These are phyloP conservation scores for Suillus variegatus DNA, from an alignment of 768 basidiomycete species.

Conservation along the genomic window DNA sequence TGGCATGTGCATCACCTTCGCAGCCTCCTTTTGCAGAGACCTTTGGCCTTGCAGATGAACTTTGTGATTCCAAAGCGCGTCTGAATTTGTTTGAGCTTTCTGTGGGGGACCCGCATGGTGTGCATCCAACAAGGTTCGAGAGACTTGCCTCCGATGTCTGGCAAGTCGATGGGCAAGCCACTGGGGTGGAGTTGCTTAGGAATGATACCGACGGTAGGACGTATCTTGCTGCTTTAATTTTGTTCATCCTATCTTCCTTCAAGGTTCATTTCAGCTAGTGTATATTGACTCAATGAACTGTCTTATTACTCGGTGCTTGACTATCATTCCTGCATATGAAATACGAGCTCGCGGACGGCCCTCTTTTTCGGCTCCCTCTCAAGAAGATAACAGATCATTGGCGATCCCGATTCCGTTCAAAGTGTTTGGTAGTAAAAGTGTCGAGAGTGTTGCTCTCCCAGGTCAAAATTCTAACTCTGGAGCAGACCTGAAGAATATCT, in stretches of 20 bases:
- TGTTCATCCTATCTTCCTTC: constrained; percentile 15
- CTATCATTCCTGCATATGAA: constrained; percentile 29
- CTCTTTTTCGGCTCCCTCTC: constrained; percentile 22
- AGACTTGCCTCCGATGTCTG: constrained; percentile 49
- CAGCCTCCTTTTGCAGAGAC: constrained; percentile 19
- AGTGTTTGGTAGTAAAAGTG: constrained; percentile 47
- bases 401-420: constrained; percentile 69
- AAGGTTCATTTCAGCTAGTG: constrained; percentile 31
- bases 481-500: constrained; percentile 26
- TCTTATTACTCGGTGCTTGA: constrained; percentile 45
- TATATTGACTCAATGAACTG: constrained; percentile 44
- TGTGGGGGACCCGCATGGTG: constrained; percentile 20
- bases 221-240: not conserved
- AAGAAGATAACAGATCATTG: constrained; percentile 32
- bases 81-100: constrained; percentile 29
- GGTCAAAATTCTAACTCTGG: constrained; percentile 21
- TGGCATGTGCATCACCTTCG: constrained; percentile 47
- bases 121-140: constrained; percentile 35
- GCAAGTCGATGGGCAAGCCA: constrained; percentile 49
- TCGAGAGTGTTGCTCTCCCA: constrained; percentile 40
- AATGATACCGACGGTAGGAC: constrained; percentile 49
- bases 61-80: constrained; percentile 9
- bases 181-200: constrained; percentile 45
- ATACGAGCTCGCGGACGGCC: constrained; percentile 17
- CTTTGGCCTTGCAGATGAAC: constrained; percentile 21